phyloP scores from a whole-genome alignment of 2,329 filamentous ascomycete genomes.

The Davidsoniella virescens region DNA sequence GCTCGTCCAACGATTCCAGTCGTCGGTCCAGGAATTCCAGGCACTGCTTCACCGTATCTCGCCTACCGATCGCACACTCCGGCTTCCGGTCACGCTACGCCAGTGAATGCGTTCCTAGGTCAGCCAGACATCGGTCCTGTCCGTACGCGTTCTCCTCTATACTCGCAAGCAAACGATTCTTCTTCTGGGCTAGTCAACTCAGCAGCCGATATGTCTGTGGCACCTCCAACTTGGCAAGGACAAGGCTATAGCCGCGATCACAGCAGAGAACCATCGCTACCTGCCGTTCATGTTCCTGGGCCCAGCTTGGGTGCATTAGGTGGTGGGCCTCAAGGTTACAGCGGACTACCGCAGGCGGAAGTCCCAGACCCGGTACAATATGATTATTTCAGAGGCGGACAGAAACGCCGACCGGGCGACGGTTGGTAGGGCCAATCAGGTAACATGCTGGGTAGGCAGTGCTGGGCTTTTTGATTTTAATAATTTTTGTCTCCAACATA shows the following conservation, averaged over 20 bases:
- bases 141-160: constrained; percentile 31
- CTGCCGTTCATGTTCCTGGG: constrained; percentile 20
- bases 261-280: constrained; percentile 7
- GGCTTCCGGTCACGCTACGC: constrained; percentile 7
- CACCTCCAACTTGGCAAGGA: constrained; percentile 20
- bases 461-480: too few relatives aligned
- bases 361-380: constrained; percentile 34
- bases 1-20: constrained; percentile 7
- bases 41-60: constrained; percentile 8
- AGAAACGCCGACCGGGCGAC: constrained; percentile 22
- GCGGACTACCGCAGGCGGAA: constrained; percentile 39
- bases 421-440: constrained; percentile 21
- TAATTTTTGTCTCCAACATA: too few relatives aligned
- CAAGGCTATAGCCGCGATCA: constrained; percentile 19
- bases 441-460: too few relatives aligned
- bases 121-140: constrained; percentile 14
- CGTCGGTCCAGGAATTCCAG: constrained; percentile 6
- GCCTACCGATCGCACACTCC: constrained; percentile 15
- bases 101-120: constrained; percentile 12
- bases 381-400: constrained; percentile 37
- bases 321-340: constrained; percentile 43
- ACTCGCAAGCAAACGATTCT: constrained; percentile 36
- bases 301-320: constrained; percentile 35
- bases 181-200: constrained; percentile 34
- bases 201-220: constrained; percentile 35